A percentile compares a stretch with the other conserved stretches of the same genome.
These are phyloP conservation scores for Talaromyces sp. DNA, from an alignment of 2,329 filamentous ascomycete species.

Conservation along the genomic window DNA sequence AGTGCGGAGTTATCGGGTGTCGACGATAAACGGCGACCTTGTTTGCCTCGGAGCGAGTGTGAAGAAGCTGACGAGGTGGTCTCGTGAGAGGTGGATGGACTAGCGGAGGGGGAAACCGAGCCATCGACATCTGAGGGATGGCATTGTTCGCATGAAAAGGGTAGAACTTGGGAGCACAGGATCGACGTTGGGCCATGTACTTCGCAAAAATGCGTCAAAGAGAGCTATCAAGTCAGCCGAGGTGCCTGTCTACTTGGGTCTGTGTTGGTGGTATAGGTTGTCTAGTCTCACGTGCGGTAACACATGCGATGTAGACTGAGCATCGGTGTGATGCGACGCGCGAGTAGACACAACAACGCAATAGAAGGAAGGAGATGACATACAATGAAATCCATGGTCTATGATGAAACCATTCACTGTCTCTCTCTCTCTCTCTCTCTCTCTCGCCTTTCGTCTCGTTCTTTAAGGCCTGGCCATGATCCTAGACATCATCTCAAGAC, in stretches of 20 bases:
- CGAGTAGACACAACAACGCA: conserved; percentile 1
- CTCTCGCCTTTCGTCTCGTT: not conserved
- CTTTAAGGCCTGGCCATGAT: conserved; percentile 11
- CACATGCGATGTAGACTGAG: not conserved
- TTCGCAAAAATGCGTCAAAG: conserved; percentile 62
- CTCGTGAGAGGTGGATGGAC: conserved; percentile 34
- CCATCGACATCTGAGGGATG: conserved; percentile 38
- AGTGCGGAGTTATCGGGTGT: conserved; percentile 24
- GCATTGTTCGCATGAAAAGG: conserved; percentile 54
- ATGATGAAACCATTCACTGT: not conserved
- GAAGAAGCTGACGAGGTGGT: conserved; percentile 23
- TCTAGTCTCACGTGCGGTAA: conserved; percentile 1
- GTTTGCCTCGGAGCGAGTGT: conserved; percentile 17
- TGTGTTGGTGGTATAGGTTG: not conserved
- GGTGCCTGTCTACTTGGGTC: not conserved
- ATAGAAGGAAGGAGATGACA: conserved; percentile 21
- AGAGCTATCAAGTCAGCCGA: conserved; percentile 45
- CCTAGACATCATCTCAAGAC: not conserved
- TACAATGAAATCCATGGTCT: conserved; percentile 46
- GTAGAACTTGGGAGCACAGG: conserved; percentile 59
- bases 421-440: conserved; percentile 6
- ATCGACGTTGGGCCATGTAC: conserved; percentile 61
- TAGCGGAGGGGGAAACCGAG: conserved; percentile 39
- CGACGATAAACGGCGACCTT: conserved; percentile 16
- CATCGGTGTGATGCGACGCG: conserved; percentile 1